Conservation (phyloP, 73 alveolate genomes). For the Blepharisma japonicum region DNA sequence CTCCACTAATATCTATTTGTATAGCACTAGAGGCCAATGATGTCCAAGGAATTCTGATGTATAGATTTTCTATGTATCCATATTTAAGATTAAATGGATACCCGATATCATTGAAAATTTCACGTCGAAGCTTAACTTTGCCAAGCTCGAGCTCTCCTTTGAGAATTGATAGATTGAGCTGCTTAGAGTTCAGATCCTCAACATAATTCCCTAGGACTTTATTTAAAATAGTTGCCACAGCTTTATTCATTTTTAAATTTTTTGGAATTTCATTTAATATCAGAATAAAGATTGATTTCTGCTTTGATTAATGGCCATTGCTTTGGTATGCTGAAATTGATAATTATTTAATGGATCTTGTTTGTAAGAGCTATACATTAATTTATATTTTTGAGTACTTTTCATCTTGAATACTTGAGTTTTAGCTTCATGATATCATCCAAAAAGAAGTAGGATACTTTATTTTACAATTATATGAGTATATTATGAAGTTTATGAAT, state of each 20-base stretch:
- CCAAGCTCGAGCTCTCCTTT: constrained; percentile 46
- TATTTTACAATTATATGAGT: too few species aligned
- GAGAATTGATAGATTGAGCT: constrained; percentile 45
- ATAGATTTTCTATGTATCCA: constrained; percentile 55
- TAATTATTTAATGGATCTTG: too few species aligned
- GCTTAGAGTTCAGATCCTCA: constrained; percentile 54
- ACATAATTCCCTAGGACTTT: constrained; percentile 48
- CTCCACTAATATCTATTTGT: constrained; percentile 43
- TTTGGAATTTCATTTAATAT: too few species aligned
- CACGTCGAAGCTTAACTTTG: constrained; percentile 37
- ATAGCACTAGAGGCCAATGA: constrained; percentile 39
- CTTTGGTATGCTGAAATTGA: too few species aligned
- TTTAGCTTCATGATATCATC: too few species aligned
- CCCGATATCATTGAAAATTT: constrained; percentile 47
- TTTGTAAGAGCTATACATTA: too few species aligned
- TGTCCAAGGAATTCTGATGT: constrained; percentile 50
- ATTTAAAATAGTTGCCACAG: constrained; percentile 49
- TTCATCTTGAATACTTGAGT: too few species aligned
- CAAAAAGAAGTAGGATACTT: too few species aligned
- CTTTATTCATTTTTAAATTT: constrained; percentile 45
- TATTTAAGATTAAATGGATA: constrained; percentile 54
- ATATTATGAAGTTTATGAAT: too few species aligned
- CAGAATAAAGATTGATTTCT: too few species aligned
- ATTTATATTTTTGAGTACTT: too few species aligned
- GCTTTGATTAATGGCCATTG: too few species aligned